Percentiles rank a stretch among this genome's conserved stretches.
Conservation (phyloP, 1,284 basidiomycete genomes). For the Pholiota adiposa region DNA sequence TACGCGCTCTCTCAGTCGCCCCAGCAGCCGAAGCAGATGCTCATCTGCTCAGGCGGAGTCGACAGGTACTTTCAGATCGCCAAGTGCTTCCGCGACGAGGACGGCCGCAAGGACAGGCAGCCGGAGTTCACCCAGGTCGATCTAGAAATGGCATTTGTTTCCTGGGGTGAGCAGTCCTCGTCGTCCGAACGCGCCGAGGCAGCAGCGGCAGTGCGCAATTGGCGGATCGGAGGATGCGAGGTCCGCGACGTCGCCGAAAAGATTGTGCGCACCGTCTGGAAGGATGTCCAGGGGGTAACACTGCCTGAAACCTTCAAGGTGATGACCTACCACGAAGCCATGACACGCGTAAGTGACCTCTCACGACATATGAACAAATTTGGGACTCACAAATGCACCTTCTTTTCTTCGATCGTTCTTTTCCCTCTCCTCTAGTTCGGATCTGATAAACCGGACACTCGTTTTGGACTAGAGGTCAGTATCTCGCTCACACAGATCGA, state of each 20-base stretch:
- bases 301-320: conserved; percentile 71
- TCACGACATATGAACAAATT: conserved; percentile 17
- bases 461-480: conserved; percentile 81
- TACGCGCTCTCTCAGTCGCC: conserved; percentile 95
- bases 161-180: conserved; percentile 57
- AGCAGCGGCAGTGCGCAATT: conserved; percentile 39
- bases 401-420: conserved; percentile 8
- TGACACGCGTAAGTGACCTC: conserved; percentile 68
- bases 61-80: conserved; percentile 94
- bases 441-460: conserved; percentile 93
- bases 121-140: conserved; percentile 98
- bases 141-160: conserved; percentile 95
- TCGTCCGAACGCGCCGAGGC: conserved; percentile 15
- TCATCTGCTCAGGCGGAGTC: conserved; percentile 90
- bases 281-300: conserved; percentile 56
- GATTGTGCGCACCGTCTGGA: conserved; percentile 79
- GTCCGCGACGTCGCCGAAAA: conserved; percentile 79
- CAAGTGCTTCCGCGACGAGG: conserved; percentile 94
- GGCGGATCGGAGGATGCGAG: conserved; percentile 86
- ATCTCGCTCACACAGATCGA: conserved; percentile 7
- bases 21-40: conserved; percentile 94
- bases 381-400: conserved; percentile 13
- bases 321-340: conserved; percentile 86
- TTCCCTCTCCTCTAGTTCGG: conserved; percentile 64
- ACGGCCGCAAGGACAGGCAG: conserved; percentile 91